A percentile compares a stretch with the other conserved stretches of the same genome.
Evolutionary conservation across 306 rosid species (phyloP).

Genomic region (Corylus americana): DNA sequence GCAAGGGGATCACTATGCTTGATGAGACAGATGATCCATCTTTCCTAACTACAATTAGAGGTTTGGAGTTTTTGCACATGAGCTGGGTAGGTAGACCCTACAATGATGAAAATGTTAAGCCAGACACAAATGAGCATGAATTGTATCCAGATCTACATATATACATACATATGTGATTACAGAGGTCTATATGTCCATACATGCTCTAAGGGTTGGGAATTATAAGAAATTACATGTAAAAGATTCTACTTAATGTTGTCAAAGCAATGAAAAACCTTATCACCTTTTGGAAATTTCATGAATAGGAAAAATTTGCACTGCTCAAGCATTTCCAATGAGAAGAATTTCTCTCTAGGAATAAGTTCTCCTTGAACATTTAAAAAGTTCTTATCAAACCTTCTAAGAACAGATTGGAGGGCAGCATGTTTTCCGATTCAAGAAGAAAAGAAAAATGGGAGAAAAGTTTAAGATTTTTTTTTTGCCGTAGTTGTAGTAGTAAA

Average conservation of each 20-base stretch:
- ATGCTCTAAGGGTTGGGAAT: background rate
- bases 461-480: background rate
- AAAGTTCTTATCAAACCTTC: background rate
- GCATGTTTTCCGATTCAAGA: background rate
- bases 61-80: background rate
- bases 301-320: background rate
- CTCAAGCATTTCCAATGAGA: background rate
- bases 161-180: background rate
- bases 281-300: background rate
- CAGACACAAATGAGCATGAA: background rate
- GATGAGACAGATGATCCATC: background rate
- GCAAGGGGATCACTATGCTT: background rate
- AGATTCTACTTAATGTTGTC: background rate
- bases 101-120: background rate
- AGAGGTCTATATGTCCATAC: background rate
- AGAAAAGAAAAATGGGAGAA: background rate
- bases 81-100: background rate
- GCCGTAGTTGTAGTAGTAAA: background rate
- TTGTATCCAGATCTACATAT: background rate
- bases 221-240: background rate
- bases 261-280: constrained; percentile 1
- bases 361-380: background rate
- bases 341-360: background rate
- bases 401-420: background rate
- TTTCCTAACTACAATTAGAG: background rate